phyloP scores from a whole-genome alignment of 805 yeast genomes.

The Lachancea thermotolerans region DNA sequence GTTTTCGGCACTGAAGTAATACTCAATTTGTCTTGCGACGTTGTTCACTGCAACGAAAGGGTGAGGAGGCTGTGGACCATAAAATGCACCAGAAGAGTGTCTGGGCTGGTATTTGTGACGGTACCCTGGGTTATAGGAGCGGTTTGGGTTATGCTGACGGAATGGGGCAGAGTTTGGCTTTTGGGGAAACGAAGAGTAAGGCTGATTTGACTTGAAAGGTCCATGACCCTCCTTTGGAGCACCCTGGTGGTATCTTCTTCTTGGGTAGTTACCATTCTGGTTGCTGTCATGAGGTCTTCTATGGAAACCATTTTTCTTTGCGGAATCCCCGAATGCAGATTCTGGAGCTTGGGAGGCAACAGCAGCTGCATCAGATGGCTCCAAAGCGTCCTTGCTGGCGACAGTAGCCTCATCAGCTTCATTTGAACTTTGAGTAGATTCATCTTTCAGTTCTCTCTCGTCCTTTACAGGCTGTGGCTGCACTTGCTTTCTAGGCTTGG shows the following conservation, averaged over 20 bases:
- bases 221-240: constrained; percentile 2
- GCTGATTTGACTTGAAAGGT: constrained; percentile 11
- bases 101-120: constrained; percentile 8
- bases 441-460: constrained; percentile 1
- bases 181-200: constrained; percentile 2
- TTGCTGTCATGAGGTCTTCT: constrained; percentile 2
- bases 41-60: constrained; percentile 26
- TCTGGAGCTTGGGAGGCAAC: not conserved
- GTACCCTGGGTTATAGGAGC: constrained; percentile 10
- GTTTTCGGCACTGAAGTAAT: constrained; percentile 85
- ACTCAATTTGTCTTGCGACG: constrained; percentile 61
- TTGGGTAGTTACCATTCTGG: constrained; percentile 9
- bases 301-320: not conserved
- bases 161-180: constrained; percentile 2
- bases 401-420: not conserved
- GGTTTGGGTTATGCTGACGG: constrained; percentile 8
- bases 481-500: not conserved
- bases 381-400: not conserved
- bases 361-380: not conserved
- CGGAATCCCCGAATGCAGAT: not conserved
- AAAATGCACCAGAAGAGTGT: constrained; percentile 3
- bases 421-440: too few relatives aligned
- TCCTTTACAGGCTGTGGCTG: constrained; percentile 3
- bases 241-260: constrained; percentile 20
- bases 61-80: constrained; percentile 11